Percentiles rank a stretch among this genome's conserved stretches.
These are phyloP conservation scores for Fusarium redolens DNA, from an alignment of 2,329 filamentous ascomycete species.

Conservation along the genomic window DNA sequence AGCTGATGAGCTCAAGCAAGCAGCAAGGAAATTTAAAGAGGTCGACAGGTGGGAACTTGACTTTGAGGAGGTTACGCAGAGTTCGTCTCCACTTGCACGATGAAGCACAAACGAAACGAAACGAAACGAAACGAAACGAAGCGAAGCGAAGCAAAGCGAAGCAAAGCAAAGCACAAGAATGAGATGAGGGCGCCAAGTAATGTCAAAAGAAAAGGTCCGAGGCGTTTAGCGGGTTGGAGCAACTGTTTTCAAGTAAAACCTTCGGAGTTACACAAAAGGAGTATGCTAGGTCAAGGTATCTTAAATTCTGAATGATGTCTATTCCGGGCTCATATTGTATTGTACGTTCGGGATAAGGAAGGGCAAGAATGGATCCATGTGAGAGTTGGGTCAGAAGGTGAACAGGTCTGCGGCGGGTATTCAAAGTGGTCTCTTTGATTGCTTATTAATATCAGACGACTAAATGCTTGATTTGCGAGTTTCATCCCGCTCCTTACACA, in stretches of 20 bases:
- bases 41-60: constrained; percentile 76
- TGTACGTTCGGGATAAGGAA: constrained; percentile 8
- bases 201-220: not conserved
- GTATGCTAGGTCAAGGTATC: constrained; percentile 11
- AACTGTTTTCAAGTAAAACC: constrained; percentile 15
- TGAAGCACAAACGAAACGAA: constrained; percentile 43
- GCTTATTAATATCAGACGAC: constrained; percentile 37
- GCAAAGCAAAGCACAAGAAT: not conserved
- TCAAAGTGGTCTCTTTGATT: constrained; percentile 9
- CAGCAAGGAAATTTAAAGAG: constrained; percentile 73
- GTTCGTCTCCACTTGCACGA: constrained; percentile 64
- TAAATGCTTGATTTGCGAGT: constrained; percentile 23
- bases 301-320: constrained; percentile 36
- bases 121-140: not conserved
- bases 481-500: constrained; percentile 5
- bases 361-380: not conserved
- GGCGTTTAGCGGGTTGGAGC: constrained; percentile 24
- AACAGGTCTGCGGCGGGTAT: not conserved
- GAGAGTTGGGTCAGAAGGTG: constrained; percentile 1
- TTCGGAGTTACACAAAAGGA: constrained; percentile 29
- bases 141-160: too few relatives aligned
- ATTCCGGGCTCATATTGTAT: constrained; percentile 25
- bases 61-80: constrained; percentile 71
- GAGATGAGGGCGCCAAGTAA: not conserved
- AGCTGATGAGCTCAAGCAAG: constrained; percentile 67